These are phyloP conservation scores for Lactifluus pinguis DNA, from an alignment of 768 basidiomycete genomes.

Conservation along the genomic window DNA sequence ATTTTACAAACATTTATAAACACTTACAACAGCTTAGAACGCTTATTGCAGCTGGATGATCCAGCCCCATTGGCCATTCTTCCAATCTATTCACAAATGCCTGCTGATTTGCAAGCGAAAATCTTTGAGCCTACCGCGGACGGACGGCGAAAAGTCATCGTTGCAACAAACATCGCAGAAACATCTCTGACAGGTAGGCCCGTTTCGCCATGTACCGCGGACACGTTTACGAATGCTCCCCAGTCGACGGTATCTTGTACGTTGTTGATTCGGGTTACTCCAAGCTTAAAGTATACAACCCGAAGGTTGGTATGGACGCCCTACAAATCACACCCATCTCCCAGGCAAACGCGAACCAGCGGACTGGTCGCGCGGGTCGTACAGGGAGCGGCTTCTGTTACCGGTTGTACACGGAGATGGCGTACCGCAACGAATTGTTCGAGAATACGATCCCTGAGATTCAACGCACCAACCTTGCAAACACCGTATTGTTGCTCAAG, in stretches of 20 bases:
- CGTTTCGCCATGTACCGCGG: neutral
- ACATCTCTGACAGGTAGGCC: slow-evolving; percentile 82
- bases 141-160: slow-evolving; percentile 92
- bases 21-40: slow-evolving; percentile 46
- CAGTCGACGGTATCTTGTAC: slow-evolving; percentile 95
- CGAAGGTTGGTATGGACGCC: slow-evolving; percentile 98
- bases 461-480: slow-evolving; percentile 94
- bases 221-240: slow-evolving; percentile 14
- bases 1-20: neutral
- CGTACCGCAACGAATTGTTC: slow-evolving; percentile 92
- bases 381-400: slow-evolving; percentile 96
- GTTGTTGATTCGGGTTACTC: slow-evolving; percentile 97
- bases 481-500: slow-evolving; percentile 90
- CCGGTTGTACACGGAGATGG: slow-evolving; percentile 95
- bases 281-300: slow-evolving; percentile 98
- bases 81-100: slow-evolving; percentile 99
- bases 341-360: slow-evolving; percentile 95
- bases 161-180: slow-evolving; percentile 98
- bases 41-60: slow-evolving; percentile 85
- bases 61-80: slow-evolving; percentile 82
- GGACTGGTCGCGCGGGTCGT: slow-evolving; percentile 92
- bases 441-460: slow-evolving; percentile 96
- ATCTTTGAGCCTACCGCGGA: slow-evolving; percentile 94
- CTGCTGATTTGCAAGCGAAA: slow-evolving; percentile 95
- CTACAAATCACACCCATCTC: slow-evolving; percentile 98